Base-by-base conservation (phyloP, 768 basidiomycete genomes). In the Brasilioporus rufonigricans region DNA sequence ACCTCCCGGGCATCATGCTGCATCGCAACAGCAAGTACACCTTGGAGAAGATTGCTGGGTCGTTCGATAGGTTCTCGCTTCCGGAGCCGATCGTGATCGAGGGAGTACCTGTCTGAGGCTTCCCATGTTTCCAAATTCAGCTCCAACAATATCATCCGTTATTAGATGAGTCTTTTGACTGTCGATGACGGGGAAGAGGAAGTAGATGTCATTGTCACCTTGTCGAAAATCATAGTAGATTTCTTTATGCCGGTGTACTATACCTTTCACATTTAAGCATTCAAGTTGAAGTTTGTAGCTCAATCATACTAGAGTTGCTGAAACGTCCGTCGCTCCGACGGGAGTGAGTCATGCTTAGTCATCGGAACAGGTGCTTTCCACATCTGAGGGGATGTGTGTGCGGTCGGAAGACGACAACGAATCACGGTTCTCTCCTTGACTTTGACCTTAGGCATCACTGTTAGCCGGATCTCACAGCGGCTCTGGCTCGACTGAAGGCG, bases 1-100 rank as follows among this genome's bases (percentile, higher is more conserved):
- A 87, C 63, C 69, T 79, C 19, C 86, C 86, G 0, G 69, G 77
- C 38, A 63, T 77, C 10, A 48, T 72, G 43, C 59, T 59, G 33
- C 71, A 71, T 44, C 67, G 62, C 19, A 18, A 5, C 39, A 68
- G 57, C 23, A 71, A 73, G 60, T 53, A 41, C 27, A 59, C 72
- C 45, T 64, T 86, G 18, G 83, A 85, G 71, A 73, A 69, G 40
- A 65, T 76, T 14, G 82, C 79, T 40, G 85, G 85, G 3, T 79
- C 84, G 0, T 81, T 82, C 51, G 81, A 82, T 44, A 55, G 57
- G 13, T 72, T 69, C 47, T 51, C 47, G 31, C 53, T 58, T 8
- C 66, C 70, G 5, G 71, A 71, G 45, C 58, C 65, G 8, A 61
- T 64, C 39, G n/a, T 35, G 5, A 52, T 66, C 2, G 58, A 62